Conservation (phyloP, 1,139 yeast genomes). For the Yamadazyma diddensiae region DNA sequence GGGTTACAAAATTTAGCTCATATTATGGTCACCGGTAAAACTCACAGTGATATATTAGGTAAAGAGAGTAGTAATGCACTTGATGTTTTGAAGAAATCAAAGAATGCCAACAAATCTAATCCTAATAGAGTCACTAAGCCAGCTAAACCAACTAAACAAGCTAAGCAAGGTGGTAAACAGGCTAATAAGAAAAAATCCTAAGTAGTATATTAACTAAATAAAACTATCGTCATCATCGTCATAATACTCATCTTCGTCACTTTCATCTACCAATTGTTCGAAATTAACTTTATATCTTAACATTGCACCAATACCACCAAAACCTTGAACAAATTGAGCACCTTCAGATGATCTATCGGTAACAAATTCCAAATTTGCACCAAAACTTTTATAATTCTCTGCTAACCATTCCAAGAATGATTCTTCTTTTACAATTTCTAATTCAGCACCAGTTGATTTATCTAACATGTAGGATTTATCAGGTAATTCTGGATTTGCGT, state of each 20-base stretch:
- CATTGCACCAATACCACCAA: slow-evolving; percentile 98
- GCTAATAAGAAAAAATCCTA: background rate
- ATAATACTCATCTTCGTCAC: slow-evolving; percentile 83
- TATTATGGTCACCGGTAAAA: slow-evolving; percentile 67
- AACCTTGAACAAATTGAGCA: slow-evolving; percentile 95
- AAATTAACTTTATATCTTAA: slow-evolving; percentile 95
- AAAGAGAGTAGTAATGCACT: slow-evolving; percentile 68
- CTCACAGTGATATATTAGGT: slow-evolving; percentile 71
- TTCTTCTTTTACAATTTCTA: slow-evolving; percentile 82
- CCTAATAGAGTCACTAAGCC: slow-evolving; percentile 15
- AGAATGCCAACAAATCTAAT: slow-evolving; percentile 3
- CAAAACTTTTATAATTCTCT: slow-evolving; percentile 88
- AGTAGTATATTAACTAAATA: slow-evolving; percentile 23
- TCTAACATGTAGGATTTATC: slow-evolving; percentile 79
- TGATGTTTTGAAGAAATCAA: slow-evolving; percentile 48
- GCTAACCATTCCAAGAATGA: slow-evolving; percentile 95
- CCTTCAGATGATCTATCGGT: slow-evolving; percentile 97
- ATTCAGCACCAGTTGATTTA: slow-evolving; percentile 82
- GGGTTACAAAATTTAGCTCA: slow-evolving; percentile 87
- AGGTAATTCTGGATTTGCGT: slow-evolving; percentile 66
- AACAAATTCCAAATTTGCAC: slow-evolving; percentile 94
- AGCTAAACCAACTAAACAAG: slow-evolving; percentile 5
- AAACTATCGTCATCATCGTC: slow-evolving; percentile 67
- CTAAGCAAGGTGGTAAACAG: background rate
- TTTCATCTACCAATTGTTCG: slow-evolving; percentile 87